A percentile compares a stretch with the other conserved stretches of the same genome.
phyloP scores from a whole-genome alignment of 2,329 filamentous ascomycete genomes.

The Phialophora macrospora region DNA sequence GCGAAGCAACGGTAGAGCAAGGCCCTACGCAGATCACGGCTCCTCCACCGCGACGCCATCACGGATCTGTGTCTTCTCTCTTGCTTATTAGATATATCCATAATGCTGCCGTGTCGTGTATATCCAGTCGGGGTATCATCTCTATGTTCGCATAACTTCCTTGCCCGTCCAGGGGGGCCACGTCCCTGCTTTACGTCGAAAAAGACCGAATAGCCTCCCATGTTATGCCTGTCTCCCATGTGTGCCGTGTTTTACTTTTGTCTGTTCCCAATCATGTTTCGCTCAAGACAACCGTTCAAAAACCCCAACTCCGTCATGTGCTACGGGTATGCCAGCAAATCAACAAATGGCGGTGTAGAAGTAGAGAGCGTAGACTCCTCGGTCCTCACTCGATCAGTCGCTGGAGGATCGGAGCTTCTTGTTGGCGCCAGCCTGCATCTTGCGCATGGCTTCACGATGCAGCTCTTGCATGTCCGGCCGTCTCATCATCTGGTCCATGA shows the following conservation, averaged over 20 bases:
- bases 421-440: constrained; percentile 71
- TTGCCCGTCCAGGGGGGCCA: background rate
- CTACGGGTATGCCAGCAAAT: background rate
- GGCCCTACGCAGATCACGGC: background rate
- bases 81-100: constrained; percentile 9
- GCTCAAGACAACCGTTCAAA: background rate
- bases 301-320: constrained; percentile 4
- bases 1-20: too few species aligned
- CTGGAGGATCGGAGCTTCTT: constrained; percentile 32
- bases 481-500: constrained; percentile 76
- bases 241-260: background rate
- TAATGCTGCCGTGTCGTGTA: constrained; percentile 1
- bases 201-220: constrained; percentile 7
- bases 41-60: too few species aligned
- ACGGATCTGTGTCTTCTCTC: too few species aligned
- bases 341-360: background rate
- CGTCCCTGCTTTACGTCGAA: background rate
- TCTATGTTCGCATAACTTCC: constrained; percentile 9
- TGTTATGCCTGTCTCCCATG: background rate
- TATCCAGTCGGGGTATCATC: constrained; percentile 10
- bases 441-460: constrained; percentile 78
- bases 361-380: background rate
- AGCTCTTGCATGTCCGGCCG: constrained; percentile 73
- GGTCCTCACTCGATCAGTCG: background rate
- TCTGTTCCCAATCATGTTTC: background rate